Percentiles rank a stretch among this genome's conserved stretches.
Conservation (phyloP, 768 basidiomycete species). For the Phylloporus sp. region DNA sequence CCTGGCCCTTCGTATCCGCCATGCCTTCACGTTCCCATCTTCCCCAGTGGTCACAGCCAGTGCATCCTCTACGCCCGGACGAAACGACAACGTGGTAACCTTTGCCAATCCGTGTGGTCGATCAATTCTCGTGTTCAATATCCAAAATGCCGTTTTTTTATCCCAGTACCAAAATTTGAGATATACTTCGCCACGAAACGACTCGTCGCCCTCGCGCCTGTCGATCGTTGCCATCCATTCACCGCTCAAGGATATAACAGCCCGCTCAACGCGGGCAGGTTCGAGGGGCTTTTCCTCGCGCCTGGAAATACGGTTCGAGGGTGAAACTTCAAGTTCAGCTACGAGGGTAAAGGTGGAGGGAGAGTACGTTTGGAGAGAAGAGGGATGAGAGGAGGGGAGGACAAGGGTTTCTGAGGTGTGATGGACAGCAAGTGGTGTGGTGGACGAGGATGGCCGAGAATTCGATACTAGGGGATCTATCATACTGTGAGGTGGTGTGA, state of each 20-base stretch:
- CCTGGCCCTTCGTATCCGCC: slow-evolving; percentile 55
- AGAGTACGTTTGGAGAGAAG: slow-evolving; percentile 89
- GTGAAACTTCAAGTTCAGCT: slow-evolving; percentile 87
- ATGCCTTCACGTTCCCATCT: slow-evolving; percentile 75
- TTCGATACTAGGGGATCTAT: slow-evolving; percentile 35
- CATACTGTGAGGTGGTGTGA: neutral
- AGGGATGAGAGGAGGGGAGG: slow-evolving; percentile 90
- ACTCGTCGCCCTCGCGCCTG: slow-evolving; percentile 59
- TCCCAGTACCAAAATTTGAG: slow-evolving; percentile 93
- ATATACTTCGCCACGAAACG: slow-evolving; percentile 63
- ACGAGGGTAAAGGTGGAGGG: slow-evolving; percentile 63
- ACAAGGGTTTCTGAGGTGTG: slow-evolving; percentile 67
- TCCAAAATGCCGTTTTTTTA: slow-evolving; percentile 53
- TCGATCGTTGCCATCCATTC: slow-evolving; percentile 94
- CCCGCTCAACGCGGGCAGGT: slow-evolving; percentile 68
- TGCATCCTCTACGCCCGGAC: slow-evolving; percentile 38
- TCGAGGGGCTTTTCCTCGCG: slow-evolving; percentile 73
- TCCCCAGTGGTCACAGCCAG: slow-evolving; percentile 69
- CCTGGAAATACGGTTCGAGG: slow-evolving; percentile 86
- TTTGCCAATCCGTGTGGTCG: slow-evolving; percentile 69
- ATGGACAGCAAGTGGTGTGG: slow-evolving; percentile 74
- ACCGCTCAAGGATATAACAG: slow-evolving; percentile 60
- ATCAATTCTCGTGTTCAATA: slow-evolving; percentile 85
- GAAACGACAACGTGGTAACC: slow-evolving; percentile 67
- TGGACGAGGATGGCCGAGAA: slow-evolving; percentile 33